These are phyloP conservation scores for Cryptococcus wingfieldii DNA, from an alignment of 1,284 basidiomycete species.

Conservation along the genomic window DNA sequence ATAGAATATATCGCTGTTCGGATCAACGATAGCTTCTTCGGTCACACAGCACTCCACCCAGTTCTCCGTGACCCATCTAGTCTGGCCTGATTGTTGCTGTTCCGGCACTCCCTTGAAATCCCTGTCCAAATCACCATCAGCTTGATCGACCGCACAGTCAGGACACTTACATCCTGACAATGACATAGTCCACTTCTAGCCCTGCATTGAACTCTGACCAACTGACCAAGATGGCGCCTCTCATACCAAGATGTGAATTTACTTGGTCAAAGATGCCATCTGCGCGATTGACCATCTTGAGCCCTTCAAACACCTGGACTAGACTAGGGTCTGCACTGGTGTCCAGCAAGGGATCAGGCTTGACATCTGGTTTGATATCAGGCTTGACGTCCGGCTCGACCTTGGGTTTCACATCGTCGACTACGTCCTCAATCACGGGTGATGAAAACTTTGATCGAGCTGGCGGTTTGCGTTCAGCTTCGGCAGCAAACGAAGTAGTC, in stretches of 20 bases:
- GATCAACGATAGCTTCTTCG: conserved; percentile 29
- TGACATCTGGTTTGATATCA: no score
- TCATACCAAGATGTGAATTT: conserved; percentile 30
- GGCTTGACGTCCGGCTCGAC: no score
- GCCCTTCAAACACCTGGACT: conserved; percentile 28
- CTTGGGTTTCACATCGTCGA: not conserved
- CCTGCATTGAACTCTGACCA: conserved; percentile 31
- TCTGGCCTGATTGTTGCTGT: not conserved
- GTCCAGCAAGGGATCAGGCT: no score
- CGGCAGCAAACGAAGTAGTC: conserved; percentile 23
- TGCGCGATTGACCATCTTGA: conserved; percentile 38
- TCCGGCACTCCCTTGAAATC: not conserved
- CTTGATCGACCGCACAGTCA: not conserved
- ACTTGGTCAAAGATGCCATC: conserved; percentile 29
- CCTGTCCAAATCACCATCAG: not conserved
- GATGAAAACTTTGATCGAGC: not conserved
- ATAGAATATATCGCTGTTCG: conserved; percentile 39
- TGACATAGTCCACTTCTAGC: conserved; percentile 38
- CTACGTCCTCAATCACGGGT: not conserved
- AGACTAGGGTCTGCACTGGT: no score
- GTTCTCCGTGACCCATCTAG: conserved; percentile 39
- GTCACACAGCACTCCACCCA: conserved; percentile 47
- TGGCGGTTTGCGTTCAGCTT: conserved; percentile 4
- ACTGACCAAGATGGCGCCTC: conserved; percentile 32
- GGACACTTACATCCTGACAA: conserved; percentile 40